Percentiles rank a stretch among this genome's conserved stretches.
phyloP scores from a whole-genome alignment of 805 yeast genomes.

The Lipomyces japonicus region DNA sequence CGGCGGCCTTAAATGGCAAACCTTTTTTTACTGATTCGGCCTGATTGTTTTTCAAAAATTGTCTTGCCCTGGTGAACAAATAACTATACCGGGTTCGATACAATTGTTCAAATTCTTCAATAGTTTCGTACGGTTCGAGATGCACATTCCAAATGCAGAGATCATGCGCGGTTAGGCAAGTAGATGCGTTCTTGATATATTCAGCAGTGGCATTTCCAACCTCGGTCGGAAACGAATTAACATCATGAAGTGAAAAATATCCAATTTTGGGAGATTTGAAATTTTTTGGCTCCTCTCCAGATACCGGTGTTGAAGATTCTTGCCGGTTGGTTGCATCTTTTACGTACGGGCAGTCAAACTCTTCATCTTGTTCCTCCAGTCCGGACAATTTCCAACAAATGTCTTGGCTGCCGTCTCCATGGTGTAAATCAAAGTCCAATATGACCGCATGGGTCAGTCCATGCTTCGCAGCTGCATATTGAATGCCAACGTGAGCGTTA shows the following conservation, averaged over 20 bases:
- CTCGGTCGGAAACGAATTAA: slow-evolving; percentile 83
- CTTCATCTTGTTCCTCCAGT: slow-evolving; percentile 34
- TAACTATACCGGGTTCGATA: slow-evolving; percentile 60
- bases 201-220: slow-evolving; percentile 69
- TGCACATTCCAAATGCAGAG: slow-evolving; percentile 82
- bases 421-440: slow-evolving; percentile 79
- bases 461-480: slow-evolving; percentile 62
- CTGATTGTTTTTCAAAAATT: slow-evolving; percentile 45
- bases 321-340: not conserved
- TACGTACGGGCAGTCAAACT: slow-evolving; percentile 19
- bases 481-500: slow-evolving; percentile 76
- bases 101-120: slow-evolving; percentile 60
- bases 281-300: not conserved
- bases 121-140: slow-evolving; percentile 58
- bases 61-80: slow-evolving; percentile 62
- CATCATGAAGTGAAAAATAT: slow-evolving; percentile 78
- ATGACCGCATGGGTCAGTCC: slow-evolving; percentile 77
- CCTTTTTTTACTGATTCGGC: slow-evolving; percentile 31
- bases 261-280: slow-evolving; percentile 60
- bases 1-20: slow-evolving; percentile 51
- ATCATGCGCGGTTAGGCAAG: slow-evolving; percentile 73
- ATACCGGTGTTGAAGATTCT: not conserved
- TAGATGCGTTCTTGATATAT: slow-evolving; percentile 68
- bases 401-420: slow-evolving; percentile 87
- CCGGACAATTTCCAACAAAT: slow-evolving; percentile 79